Percentiles rank a stretch among this genome's conserved stretches.
phyloP scores from a whole-genome alignment of 2,329 filamentous ascomycete species.

The Colletotrichum zoysiae region DNA sequence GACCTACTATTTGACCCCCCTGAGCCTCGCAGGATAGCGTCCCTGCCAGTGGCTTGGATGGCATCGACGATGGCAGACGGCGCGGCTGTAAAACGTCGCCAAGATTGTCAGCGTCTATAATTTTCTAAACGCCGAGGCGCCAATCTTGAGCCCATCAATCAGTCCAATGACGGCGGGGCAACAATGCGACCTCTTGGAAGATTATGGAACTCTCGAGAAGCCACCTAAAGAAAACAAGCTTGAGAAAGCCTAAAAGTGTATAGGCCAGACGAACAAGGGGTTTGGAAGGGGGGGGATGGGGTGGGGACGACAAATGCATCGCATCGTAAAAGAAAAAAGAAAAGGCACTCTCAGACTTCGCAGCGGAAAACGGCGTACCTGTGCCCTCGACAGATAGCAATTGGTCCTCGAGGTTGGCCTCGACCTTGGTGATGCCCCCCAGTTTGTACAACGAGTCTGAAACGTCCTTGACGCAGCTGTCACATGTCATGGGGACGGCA shows the following conservation, averaged over 20 bases:
- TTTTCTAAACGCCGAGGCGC: slow-evolving; percentile 8
- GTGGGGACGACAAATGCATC: neutral
- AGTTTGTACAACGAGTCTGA: slow-evolving; percentile 82
- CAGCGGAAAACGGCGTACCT: slow-evolving; percentile 58
- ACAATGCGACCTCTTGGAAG: neutral
- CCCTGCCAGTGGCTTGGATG: slow-evolving; percentile 89
- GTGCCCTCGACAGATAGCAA: slow-evolving; percentile 88
- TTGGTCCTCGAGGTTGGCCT: slow-evolving; percentile 85
- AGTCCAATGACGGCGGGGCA: neutral
- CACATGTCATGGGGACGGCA: slow-evolving; percentile 93
- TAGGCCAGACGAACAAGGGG: neutral
- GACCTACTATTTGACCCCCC: slow-evolving; percentile 85
- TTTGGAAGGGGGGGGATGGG: neutral
- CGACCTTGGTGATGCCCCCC: slow-evolving; percentile 83
- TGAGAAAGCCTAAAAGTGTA: slow-evolving; percentile 21
- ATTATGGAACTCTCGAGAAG: slow-evolving; percentile 1
- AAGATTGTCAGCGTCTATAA: slow-evolving; percentile 28
- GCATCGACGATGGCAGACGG: slow-evolving; percentile 91
- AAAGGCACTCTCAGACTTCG: slow-evolving; percentile 30
- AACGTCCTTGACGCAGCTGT: slow-evolving; percentile 88
- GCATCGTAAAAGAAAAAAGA: neutral
- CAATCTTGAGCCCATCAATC: slow-evolving; percentile 25
- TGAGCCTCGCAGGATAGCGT: slow-evolving; percentile 93
- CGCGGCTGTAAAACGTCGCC: slow-evolving; percentile 65
- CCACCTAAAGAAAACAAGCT: slow-evolving; percentile 15